Evolutionary conservation across 805 yeast genomes (phyloP), one percentile per base, ranked within the genome.

Genomic region (Lachancea fermentati): DNA sequence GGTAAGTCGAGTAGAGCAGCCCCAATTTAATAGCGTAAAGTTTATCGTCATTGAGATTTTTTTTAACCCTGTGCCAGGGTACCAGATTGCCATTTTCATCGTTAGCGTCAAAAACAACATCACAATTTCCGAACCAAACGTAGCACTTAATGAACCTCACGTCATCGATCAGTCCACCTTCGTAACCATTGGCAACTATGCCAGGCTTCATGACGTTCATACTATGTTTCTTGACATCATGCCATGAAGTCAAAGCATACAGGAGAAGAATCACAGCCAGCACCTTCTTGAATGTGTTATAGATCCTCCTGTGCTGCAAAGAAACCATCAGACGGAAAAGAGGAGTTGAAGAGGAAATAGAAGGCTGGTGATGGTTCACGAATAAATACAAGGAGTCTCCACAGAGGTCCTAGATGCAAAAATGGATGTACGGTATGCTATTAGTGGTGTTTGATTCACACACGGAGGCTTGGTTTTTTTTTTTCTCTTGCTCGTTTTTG

Each of bases 111-210:
- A 50, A 39, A 25, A 62, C 41, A 36, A 51, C 55, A 32, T 53
- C 49, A 32, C 65, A 62, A 14, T 42, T 40, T 5, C 55, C 49
- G 22, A 51, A 54, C 65, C 64, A 61, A n/a, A 46, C 44, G 41
- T 52, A 57, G 40, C 67, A 62, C 14, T 49, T 41, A 12, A 58
- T 46, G n/a, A 49, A 25, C 42, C 48, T 57, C 37, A 62, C 48
- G 37, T 60, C 65, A 36, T 54, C 61, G 18, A 62, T 51, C 12
- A 45, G 41, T 12, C 65, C 67, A 2, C 63, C 64, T 0, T 24
- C 32, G 47, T 59, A 62, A 4, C 56, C 57, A 3, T 22, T 14
- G 4, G 29, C 9, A 11, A 8, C n/a, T 13, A 8, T 24, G 28
- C 28, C 14, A 8, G n/a, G 7, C n/a, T 29, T 29, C n/a, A 29